Evolutionary conservation across 441 rosid species (phyloP), one percentile per base, ranked within the genome.

Genomic region (Syzygium malaccense): DNA sequence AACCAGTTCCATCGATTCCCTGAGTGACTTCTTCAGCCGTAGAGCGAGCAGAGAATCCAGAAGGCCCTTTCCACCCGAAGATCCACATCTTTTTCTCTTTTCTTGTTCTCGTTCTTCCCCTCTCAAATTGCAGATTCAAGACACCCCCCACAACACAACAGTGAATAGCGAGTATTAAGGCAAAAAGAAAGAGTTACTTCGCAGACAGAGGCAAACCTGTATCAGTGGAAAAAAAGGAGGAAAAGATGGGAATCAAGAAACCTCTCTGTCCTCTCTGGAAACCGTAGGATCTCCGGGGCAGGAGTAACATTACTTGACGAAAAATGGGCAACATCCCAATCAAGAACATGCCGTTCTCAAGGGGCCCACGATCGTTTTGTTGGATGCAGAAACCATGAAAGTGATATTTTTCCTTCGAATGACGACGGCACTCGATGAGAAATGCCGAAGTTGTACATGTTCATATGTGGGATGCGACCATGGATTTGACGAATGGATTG

Each of bases 21-120:
- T 86, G 90, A 19, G 95, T 93, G 83, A 94, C 95, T 90, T 95
- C 93, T 85, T 94, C 96, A 79, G 96, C 95, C 6, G 96, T 94
- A 13, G 96, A 94, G 84, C 91, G 58, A 30, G 94, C 94, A 8
- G 96, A 95, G 93, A 93, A 95, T 66, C 96, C 94, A 87, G 95
- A 94, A 66, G 94, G 92, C n/a, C 96, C 96, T 88, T 94, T 94
- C 89, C 93, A 89, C 85, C 95, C 93, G 66, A 93, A 94, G 86
- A 93, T 86, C 93, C 97, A 94, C 95, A 94, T 93, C 86, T 37
- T 10, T 41, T 19, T 8, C 19, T 14, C 28, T 8, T 26, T 9
- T 17, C 0, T 83, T 54, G 51, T 37, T 71, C 3, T 6, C 25
- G 41, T 85, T 37, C 3, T 20, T 20, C 32, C 18, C 78, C 41